These are phyloP conservation scores for Candida chauliodis DNA, from an alignment of 805 yeast genomes.

Conservation along the genomic window DNA sequence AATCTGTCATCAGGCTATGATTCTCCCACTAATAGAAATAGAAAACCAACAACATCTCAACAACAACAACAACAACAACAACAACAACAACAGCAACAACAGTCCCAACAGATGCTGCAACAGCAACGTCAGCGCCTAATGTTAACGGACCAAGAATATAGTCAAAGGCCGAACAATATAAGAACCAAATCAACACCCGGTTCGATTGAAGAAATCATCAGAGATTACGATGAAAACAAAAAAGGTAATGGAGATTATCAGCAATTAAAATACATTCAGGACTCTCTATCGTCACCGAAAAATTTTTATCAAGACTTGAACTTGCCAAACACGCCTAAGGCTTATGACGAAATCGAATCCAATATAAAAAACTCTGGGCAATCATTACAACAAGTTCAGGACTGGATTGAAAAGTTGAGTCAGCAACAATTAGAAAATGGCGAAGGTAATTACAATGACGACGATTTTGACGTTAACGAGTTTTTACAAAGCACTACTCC, in stretches of 20 bases:
- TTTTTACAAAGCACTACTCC: conserved; percentile 18
- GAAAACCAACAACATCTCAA: neutral
- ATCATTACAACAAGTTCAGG: conserved; percentile 53
- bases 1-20: neutral
- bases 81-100: conserved; percentile 22
- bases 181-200: conserved; percentile 11
- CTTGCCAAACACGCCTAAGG: conserved; percentile 5
- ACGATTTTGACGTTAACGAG: conserved; percentile 33
- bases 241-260: conserved; percentile 27
- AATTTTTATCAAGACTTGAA: conserved; percentile 32
- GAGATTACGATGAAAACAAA: conserved; percentile 20
- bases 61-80: conserved; percentile 13
- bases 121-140: conserved; percentile 33
- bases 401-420: conserved; percentile 46
- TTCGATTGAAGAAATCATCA: conserved; percentile 27
- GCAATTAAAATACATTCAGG: conserved; percentile 20
- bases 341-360: conserved; percentile 32
- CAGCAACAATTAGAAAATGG: conserved; percentile 14
- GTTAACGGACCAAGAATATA: conserved; percentile 36
- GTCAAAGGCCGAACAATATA: neutral
- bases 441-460: conserved; percentile 2
- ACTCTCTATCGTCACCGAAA: conserved; percentile 29
- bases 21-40: neutral
- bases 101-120: conserved; percentile 13
- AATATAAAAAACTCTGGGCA: conserved; percentile 48